phyloP scores from a whole-genome alignment of 1,139 yeast genomes.

The Saccharomyces hybrid region DNA sequence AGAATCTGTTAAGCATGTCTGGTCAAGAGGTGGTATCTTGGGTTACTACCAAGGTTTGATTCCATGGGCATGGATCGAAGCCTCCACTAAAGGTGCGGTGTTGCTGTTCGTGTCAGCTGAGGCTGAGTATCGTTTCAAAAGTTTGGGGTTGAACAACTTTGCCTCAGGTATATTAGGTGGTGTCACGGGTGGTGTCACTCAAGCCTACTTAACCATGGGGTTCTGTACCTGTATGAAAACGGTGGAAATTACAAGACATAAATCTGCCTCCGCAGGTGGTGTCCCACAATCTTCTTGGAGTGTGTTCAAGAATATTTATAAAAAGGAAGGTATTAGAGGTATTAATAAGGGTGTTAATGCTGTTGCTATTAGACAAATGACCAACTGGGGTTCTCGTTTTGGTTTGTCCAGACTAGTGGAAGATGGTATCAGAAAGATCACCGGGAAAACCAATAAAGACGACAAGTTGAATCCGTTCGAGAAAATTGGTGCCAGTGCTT shows the following conservation, averaged over 20 bases:
- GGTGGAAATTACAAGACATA: constrained; percentile 87
- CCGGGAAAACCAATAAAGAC: constrained; percentile 50
- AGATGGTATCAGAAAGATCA: constrained; percentile 59
- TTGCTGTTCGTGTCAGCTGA: constrained; percentile 87
- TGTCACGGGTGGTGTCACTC: constrained; percentile 88
- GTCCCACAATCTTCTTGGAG: constrained; percentile 70
- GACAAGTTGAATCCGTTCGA: constrained; percentile 66
- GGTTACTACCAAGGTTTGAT: constrained; percentile 96
- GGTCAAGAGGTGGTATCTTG: constrained; percentile 85
- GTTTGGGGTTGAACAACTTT: constrained; percentile 61
- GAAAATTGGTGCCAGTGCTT: constrained; percentile 75
- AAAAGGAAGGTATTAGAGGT: constrained; percentile 83
- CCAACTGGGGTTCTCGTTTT: constrained; percentile 97
- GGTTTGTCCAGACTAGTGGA: constrained; percentile 91
- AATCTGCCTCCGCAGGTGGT: constrained; percentile 65
- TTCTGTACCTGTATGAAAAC: constrained; percentile 98
- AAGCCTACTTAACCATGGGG: constrained; percentile 91
- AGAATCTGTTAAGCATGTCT: constrained; percentile 65
- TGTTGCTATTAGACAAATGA: constrained; percentile 97
- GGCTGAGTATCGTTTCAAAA: constrained; percentile 69
- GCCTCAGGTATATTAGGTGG: constrained; percentile 92
- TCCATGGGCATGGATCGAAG: constrained; percentile 99
- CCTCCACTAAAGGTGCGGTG: constrained; percentile 99
- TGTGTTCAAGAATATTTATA: constrained; percentile 78
- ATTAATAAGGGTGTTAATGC: constrained; percentile 98